Percentiles rank a stretch among this genome's conserved stretches.
phyloP scores from a whole-genome alignment of 306 rosid species.

The Biancaea sappan region DNA sequence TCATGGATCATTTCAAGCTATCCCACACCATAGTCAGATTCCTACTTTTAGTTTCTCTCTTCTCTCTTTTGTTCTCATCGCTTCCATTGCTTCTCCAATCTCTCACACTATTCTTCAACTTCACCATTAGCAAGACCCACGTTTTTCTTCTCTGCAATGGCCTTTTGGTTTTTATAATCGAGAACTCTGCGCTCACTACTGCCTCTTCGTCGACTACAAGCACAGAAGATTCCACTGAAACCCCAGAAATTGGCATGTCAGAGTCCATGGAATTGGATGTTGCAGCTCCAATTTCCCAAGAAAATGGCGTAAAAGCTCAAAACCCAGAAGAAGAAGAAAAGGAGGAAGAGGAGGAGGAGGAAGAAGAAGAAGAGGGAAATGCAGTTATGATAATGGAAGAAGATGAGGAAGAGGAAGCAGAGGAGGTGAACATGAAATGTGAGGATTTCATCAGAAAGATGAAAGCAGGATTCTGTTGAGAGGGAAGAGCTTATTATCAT shows the following conservation, averaged over 20 bases:
- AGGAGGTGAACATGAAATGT: constrained; percentile 76
- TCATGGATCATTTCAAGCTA: neutral
- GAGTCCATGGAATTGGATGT: constrained; percentile 3
- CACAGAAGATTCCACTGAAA: neutral
- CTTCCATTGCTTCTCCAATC: constrained; percentile 39
- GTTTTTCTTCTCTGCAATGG: constrained; percentile 75
- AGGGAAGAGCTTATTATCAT: constrained; percentile 23
- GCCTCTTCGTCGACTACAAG: constrained; percentile 25
- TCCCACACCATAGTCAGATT: constrained; percentile 38
- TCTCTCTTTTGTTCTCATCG: constrained; percentile 31
- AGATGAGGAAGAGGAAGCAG: constrained; percentile 38
- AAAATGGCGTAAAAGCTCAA: constrained; percentile 4
- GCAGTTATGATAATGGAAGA: neutral
- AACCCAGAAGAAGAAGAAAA: constrained; percentile 18
- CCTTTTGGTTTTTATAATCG: constrained; percentile 50
- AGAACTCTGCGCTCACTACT: constrained; percentile 46
- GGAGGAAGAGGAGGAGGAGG: neutral
- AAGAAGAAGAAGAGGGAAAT: neutral
- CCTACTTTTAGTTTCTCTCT: constrained; percentile 43
- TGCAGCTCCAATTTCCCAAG: neutral
- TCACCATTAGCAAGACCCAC: constrained; percentile 50
- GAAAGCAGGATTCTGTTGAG: constrained; percentile 58
- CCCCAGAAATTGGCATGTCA: neutral
- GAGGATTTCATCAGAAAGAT: constrained; percentile 77
- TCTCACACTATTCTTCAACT: constrained; percentile 32